These are phyloP conservation scores for Eutypella sp. DNA, from an alignment of 2,329 filamentous ascomycete genomes.

Conservation along the genomic window DNA sequence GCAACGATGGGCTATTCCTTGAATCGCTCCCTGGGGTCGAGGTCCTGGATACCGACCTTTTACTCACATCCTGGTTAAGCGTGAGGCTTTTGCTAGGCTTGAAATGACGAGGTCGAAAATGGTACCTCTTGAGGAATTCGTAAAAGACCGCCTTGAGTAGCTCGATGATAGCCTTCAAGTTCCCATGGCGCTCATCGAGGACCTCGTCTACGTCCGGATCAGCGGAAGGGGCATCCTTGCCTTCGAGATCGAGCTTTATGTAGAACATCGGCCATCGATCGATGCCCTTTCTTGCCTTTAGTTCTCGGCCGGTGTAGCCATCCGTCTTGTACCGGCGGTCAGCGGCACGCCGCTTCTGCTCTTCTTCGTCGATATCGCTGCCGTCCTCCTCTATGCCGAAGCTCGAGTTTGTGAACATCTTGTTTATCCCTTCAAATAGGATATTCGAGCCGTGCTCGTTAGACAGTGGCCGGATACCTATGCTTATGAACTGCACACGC, in stretches of 20 bases:
- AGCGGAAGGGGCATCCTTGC: constrained; percentile 4
- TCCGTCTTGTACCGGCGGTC: constrained; percentile 34
- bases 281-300: constrained; percentile 58
- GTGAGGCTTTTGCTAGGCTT: constrained; percentile 6
- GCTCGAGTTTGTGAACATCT: constrained; percentile 66
- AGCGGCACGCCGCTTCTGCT: constrained; percentile 13
- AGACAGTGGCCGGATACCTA: constrained; percentile 65
- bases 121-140: constrained; percentile 70
- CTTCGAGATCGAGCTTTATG: constrained; percentile 54
- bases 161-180: constrained; percentile 53
- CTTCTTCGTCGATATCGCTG: constrained; percentile 31
- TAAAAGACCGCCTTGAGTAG: constrained; percentile 64
- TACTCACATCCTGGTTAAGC: constrained; percentile 2
- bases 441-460: constrained; percentile 54
- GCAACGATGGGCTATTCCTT: background rate
- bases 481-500: constrained; percentile 72
- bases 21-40: constrained; percentile 6
- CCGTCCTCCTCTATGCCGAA: constrained; percentile 62
- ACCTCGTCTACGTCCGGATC: constrained; percentile 31
- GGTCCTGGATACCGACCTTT: constrained; percentile 8
- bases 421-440: constrained; percentile 75
- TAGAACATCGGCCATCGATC: constrained; percentile 90
- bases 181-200: constrained; percentile 41
- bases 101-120: constrained; percentile 53
- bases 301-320: constrained; percentile 44